Conservation (phyloP, 1,284 basidiomycete species). For the Chiua sp. region DNA sequence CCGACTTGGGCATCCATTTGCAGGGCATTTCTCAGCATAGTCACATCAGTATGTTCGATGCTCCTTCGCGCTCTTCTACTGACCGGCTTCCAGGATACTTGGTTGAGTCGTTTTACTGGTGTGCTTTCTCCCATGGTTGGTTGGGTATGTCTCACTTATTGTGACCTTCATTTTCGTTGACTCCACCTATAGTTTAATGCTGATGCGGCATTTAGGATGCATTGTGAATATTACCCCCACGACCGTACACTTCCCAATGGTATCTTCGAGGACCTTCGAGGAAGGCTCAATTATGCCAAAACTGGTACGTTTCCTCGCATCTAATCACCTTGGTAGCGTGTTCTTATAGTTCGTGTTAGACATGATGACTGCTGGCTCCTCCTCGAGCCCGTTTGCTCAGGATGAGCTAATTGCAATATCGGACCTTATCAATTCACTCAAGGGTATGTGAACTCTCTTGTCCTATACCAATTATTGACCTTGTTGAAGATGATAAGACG, state of each 20-base stretch:
- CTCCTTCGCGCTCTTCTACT: neutral
- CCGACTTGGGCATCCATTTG: constrained; percentile 2
- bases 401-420: neutral
- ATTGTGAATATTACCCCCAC: constrained; percentile 25
- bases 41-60: constrained; percentile 24
- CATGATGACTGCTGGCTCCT: no score
- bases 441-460: no score
- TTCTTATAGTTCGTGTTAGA: no score
- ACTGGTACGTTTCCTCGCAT: constrained; percentile 18
- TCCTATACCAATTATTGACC: no score
- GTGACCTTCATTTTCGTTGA: no score
- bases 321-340: no score
- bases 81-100: constrained; percentile 18
- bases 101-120: constrained; percentile 22
- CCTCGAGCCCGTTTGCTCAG: no score
- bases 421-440: neutral
- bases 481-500: no score
- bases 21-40: constrained; percentile 7
- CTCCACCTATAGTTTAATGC: no score
- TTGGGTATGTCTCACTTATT: neutral
- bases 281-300: constrained; percentile 23
- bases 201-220: no score
- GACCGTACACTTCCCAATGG: constrained; percentile 7
- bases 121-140: neutral
- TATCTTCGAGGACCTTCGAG: constrained; percentile 18